Conservation (phyloP, 2,329 filamentous ascomycete species). For the Fusarium kyushuense region DNA sequence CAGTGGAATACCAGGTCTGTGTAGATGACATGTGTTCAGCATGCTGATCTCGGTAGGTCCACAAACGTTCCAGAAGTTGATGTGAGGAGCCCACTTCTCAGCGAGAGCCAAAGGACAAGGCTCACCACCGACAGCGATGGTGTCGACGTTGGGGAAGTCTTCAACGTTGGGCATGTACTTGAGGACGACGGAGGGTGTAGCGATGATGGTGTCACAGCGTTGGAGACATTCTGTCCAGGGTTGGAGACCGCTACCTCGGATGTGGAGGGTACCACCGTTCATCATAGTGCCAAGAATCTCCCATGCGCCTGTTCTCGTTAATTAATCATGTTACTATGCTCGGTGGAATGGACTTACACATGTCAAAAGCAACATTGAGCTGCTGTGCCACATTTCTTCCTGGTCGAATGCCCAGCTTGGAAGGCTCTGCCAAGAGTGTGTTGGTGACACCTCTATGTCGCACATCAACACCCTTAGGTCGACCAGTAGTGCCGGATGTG, state of each 20-base stretch:
- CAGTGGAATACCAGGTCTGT: conserved; percentile 13
- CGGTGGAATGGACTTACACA: conserved; percentile 16
- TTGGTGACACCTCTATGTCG: conserved; percentile 34
- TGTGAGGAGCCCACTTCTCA: conserved; percentile 33
- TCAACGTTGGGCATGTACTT: conserved; percentile 31
- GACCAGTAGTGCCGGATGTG: conserved; percentile 34
- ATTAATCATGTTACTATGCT: background rate
- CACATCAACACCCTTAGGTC: conserved; percentile 38
- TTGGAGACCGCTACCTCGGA: conserved; percentile 30
- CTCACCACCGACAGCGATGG: conserved; percentile 32
- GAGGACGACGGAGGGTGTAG: conserved; percentile 31
- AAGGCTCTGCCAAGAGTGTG: conserved; percentile 30
- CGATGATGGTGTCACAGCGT: conserved; percentile 31
- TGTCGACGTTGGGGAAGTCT: conserved; percentile 31
- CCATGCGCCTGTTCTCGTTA: conserved; percentile 18
- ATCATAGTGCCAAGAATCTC: conserved; percentile 36
- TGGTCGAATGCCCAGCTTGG: conserved; percentile 24
- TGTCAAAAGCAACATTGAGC: conserved; percentile 36
- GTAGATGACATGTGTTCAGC: conserved; percentile 34
- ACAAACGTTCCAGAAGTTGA: conserved; percentile 37
- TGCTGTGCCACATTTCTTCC: conserved; percentile 37
- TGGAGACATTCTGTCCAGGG: conserved; percentile 35
- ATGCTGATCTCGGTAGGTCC: conserved; percentile 37
- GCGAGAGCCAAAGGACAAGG: conserved; percentile 31
- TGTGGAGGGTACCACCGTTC: conserved; percentile 37